Conservation (phyloP, 1,284 basidiomycete species). For the Golubevia sp. region DNA sequence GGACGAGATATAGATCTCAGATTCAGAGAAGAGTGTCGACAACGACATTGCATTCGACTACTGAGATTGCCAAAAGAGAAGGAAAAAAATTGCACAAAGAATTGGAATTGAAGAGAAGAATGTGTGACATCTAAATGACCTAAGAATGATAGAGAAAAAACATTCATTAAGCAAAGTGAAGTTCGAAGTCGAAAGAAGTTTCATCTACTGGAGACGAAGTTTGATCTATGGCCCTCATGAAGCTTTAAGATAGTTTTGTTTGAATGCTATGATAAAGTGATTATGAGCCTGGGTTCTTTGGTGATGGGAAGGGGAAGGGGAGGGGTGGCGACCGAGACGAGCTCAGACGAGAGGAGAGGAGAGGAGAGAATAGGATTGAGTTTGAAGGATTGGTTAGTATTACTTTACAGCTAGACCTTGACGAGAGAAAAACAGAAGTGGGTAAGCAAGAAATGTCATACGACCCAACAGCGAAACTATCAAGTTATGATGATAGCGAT, state of each 20-base stretch:
- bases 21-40: too few relatives aligned
- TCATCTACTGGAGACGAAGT: background rate
- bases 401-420: background rate
- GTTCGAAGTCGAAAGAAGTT: slow-evolving; percentile 11
- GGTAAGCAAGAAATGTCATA: too few relatives aligned
- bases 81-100: too few relatives aligned
- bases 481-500: too few relatives aligned
- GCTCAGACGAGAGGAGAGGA: background rate
- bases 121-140: too few relatives aligned
- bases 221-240: slow-evolving; percentile 48
- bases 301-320: background rate
- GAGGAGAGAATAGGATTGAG: background rate
- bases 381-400: background rate
- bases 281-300: slow-evolving; percentile 34
- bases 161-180: slow-evolving; percentile 29
- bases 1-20: too few relatives aligned
- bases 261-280: slow-evolving; percentile 26
- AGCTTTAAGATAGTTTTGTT: slow-evolving; percentile 29
- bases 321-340: background rate
- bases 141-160: slow-evolving; percentile 5
- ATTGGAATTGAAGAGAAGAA: too few relatives aligned
- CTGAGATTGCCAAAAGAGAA: too few relatives aligned
- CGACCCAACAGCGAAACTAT: too few relatives aligned
- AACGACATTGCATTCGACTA: too few relatives aligned
- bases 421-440: background rate